Base-by-base conservation (phyloP, 768 basidiomycete species). In the Steccherinum ochraceum region DNA sequence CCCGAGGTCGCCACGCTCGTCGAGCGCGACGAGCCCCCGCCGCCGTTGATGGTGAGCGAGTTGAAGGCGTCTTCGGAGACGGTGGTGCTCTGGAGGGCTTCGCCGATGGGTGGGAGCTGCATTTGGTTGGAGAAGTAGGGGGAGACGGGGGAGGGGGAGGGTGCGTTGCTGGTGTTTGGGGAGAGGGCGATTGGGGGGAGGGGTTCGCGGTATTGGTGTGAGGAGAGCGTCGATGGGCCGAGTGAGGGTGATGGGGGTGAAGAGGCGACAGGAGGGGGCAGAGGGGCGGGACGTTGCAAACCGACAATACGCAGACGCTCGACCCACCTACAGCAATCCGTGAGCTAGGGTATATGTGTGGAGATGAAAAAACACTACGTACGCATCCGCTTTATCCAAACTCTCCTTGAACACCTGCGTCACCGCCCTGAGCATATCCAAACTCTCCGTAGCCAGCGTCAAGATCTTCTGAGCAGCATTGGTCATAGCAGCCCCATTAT, bases 401-500 rank as follows among this genome's bases (percentile, higher is more conserved):
- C 84, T 89, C 54, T 93, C 93, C 60, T 83, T 86, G 53, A 94
- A 86, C 20, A 94, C 89, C 3, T 80, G 77, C n/a, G 89, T 89
- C 24, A 93, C 89, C 24, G 88, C 82, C 24, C 84, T 75, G 75
- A 95, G 83, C 90, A 93, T 94, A 61, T 95, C 92, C 66, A 95
- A 62, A 61, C 91, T 93, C 71, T 95, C 93, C 12, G 86, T 87
- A 12, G 93, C 91, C 7, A 95, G 79, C 5, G 84, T 81, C 57
- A 95, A 64, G 18, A 95, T 84, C 46, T 86, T 72, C 64, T 89
- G 86, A 10, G 93, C 89, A 24, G 91, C 86, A 13, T 81, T 75
- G 20, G 80, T 75, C 2, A 88, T 89, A 4, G 81, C 71, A 27
- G 79, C 73, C 0, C 78, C 75, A 0, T 72, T 74, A 4, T 69